Evolutionary conservation across 2,329 filamentous ascomycete genomes (phyloP).

Genomic region (Xylariales sp.): DNA sequence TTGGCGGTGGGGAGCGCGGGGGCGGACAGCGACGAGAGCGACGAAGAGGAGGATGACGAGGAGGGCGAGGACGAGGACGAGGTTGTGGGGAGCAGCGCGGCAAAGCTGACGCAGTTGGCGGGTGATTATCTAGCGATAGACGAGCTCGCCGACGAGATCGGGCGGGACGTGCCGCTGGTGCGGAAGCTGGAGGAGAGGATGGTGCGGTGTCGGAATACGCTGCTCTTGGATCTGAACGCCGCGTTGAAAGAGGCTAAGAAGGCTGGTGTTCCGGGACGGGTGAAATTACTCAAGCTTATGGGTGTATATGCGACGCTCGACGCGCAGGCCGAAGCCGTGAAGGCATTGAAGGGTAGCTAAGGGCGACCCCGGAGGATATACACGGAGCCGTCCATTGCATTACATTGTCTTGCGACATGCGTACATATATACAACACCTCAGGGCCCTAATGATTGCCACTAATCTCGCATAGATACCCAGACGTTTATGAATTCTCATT

Average conservation of each 20-base stretch:
- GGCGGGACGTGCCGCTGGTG: constrained; percentile 62
- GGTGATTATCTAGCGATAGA: constrained; percentile 59
- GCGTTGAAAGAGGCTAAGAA: constrained; percentile 59
- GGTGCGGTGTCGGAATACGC: constrained; percentile 64
- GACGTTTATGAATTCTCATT: neutral
- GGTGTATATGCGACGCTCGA: constrained; percentile 64
- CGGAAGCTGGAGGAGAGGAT: constrained; percentile 65
- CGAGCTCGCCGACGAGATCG: constrained; percentile 57
- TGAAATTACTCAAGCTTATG: constrained; percentile 63
- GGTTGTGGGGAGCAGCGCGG: constrained; percentile 59
- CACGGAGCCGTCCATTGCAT: neutral
- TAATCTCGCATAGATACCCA: constrained; percentile 27
- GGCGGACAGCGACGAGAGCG: constrained; percentile 48
- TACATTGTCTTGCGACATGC: neutral
- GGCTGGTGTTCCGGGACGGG: constrained; percentile 57
- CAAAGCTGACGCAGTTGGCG: constrained; percentile 59
- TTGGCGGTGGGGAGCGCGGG: constrained; percentile 65
- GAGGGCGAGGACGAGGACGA: constrained; percentile 47
- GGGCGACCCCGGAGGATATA: neutral
- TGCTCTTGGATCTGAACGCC: constrained; percentile 66
- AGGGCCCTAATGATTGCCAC: neutral
- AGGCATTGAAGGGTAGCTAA: constrained; percentile 57
- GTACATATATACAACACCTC: constrained; percentile 1
- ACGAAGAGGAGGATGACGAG: constrained; percentile 52
- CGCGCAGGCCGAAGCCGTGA: constrained; percentile 65